Percentiles rank a stretch among this genome's conserved stretches.
phyloP scores from a whole-genome alignment of 2,329 filamentous ascomycete genomes.

The Tothia fuscella region DNA sequence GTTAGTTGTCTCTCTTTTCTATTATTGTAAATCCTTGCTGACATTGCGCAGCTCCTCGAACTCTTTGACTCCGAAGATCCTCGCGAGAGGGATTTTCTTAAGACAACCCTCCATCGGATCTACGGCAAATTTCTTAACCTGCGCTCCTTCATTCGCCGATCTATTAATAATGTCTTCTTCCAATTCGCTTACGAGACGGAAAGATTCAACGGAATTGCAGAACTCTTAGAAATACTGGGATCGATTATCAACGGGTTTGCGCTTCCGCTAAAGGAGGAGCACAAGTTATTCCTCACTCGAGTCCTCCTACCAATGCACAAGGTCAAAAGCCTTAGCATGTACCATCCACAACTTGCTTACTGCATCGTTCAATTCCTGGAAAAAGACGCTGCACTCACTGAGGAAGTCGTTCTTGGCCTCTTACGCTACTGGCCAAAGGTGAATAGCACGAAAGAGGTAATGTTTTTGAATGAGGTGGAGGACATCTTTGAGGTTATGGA shows the following conservation, averaged over 20 bases:
- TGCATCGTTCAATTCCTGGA: constrained; percentile 98
- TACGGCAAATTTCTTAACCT: constrained; percentile 98
- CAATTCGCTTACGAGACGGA: constrained; percentile 99
- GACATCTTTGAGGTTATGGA: constrained; percentile 99
- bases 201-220: constrained; percentile 94
- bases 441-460: constrained; percentile 98
- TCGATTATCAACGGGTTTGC: constrained; percentile 99
- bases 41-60: constrained; percentile 60
- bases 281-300: constrained; percentile 92
- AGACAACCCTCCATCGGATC: constrained; percentile 94
- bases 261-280: constrained; percentile 90
- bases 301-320: constrained; percentile 93
- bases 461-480: constrained; percentile 98
- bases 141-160: constrained; percentile 90
- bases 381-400: constrained; percentile 91
- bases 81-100: constrained; percentile 89
- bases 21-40: constrained; percentile 8
- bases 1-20: constrained; percentile 25
- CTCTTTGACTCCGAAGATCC: constrained; percentile 98
- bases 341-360: constrained; percentile 94
- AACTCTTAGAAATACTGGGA: constrained; percentile 88
- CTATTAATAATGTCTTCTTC: constrained; percentile 99
- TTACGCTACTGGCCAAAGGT: constrained; percentile 98
- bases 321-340: constrained; percentile 99
- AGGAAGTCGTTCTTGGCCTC: constrained; percentile 92